Evolutionary conservation across 495 filamentous ascomycete species (phyloP), one percentile per base, ranked within the genome.

Genomic region (Penicillium goetzii): DNA sequence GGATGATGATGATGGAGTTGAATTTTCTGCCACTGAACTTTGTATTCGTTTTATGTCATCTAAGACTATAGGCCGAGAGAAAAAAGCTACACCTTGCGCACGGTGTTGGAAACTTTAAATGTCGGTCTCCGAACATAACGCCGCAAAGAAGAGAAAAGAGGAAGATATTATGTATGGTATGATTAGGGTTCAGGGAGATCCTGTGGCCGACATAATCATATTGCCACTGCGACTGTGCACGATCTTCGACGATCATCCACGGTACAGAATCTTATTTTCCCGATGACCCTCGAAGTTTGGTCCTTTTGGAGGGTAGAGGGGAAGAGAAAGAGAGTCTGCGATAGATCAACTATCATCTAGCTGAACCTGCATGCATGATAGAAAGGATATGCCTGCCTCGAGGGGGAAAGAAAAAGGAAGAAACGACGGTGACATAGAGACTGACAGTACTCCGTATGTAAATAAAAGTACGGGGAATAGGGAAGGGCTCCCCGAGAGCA

Each of bases 191-290:
- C 25, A 51, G 47, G 26, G 5, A 30, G 25, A 51, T 51, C 21
- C 47, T 25, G 47, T 26, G 47, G 47, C 25, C 25, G 47, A 11
- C 15, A 47, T 43, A 43, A 34, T 3, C 30, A 21, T 23, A 15
- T 51, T 51, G 25, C 47, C 25, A 28, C 47, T 47, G 19, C 25
- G 25, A n/a, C 6, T 43, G 41, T 19, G 45, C 45, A 51, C 47
- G 47, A 30, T 30, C 47, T 17, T 28, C 30, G 47, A n/a, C 47
- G 47, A 28, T 51, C 47, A 30, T 30, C 47, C 43, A 47, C 43
- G 43, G 43, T 25, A 47, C 21, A 21, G 19, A 47, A 12, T 25
- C 43, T 47, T 25, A 23, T 25, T 47, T 23, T 23, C 7, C 43
- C 21, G 0, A 47, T 47, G 19, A 9, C 14, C 12, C 15, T 40